These are phyloP conservation scores for Fusarium burgessii DNA, from an alignment of 2,329 filamentous ascomycete genomes.

Conservation along the genomic window DNA sequence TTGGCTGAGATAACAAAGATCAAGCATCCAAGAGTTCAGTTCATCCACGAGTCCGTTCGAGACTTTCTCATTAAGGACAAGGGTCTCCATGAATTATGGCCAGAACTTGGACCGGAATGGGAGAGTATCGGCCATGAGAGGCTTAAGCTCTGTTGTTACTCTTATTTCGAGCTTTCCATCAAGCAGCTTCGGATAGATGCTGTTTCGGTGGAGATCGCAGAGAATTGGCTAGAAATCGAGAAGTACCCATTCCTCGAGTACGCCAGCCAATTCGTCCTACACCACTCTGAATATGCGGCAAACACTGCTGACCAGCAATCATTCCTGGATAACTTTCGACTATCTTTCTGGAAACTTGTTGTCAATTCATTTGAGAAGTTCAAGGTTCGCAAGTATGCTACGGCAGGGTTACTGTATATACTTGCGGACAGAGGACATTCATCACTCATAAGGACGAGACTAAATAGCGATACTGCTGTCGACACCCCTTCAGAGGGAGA, in stretches of 20 bases:
- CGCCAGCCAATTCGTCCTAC: neutral
- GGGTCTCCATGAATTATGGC: constrained; percentile 43
- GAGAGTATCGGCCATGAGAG: neutral
- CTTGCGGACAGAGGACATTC: constrained; percentile 16
- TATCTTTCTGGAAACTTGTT: accelerated
- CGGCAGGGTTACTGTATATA: constrained; percentile 17
- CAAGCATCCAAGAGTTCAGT: too few species aligned
- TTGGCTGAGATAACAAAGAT: too few species aligned
- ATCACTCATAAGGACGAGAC: neutral
- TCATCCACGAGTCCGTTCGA: constrained; percentile 40
- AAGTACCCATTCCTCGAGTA: too few species aligned
- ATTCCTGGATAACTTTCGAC: neutral
- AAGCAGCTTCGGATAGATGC: too few species aligned
- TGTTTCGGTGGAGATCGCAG: neutral
- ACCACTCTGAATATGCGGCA: constrained; percentile 16
- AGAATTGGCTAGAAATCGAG: neutral
- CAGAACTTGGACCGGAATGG: constrained; percentile 5
- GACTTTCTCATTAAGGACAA: constrained; percentile 59
- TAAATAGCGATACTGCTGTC: neutral
- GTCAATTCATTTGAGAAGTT: constrained; percentile 7
- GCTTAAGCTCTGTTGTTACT: neutral
- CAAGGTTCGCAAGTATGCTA: neutral
- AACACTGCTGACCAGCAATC: accelerated
- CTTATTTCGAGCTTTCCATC: constrained; percentile 1
- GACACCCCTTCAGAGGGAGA: neutral